A percentile compares a stretch with the other conserved stretches of the same genome.
Evolutionary conservation across 208 protist genomes (phyloP).

Genomic region (Trypanosoma cruzi): DNA sequence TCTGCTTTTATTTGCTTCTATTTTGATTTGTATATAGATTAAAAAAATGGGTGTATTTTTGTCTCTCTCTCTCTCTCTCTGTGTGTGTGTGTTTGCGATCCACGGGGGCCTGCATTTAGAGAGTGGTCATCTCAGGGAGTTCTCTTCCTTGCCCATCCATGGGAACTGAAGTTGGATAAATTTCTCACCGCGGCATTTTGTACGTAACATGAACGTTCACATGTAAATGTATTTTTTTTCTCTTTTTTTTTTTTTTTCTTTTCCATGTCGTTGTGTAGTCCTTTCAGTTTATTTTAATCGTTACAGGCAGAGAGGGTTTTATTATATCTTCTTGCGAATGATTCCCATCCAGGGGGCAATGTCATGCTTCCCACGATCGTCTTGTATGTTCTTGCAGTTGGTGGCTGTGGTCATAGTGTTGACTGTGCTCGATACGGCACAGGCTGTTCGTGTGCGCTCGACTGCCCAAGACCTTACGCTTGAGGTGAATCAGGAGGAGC

Average conservation of each 20-base stretch:
- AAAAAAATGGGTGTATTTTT: too few species aligned
- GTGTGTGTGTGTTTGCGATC: too few species aligned
- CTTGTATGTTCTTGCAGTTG: not conserved
- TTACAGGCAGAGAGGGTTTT: not conserved
- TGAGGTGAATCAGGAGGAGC: slow-evolving; percentile 67
- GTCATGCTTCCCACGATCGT: not conserved
- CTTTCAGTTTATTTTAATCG: slow-evolving; percentile 2
- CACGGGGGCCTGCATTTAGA: too few species aligned
- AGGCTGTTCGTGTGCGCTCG: slow-evolving; percentile 51
- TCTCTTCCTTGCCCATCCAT: too few species aligned
- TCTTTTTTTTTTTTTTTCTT: slow-evolving; percentile 19
- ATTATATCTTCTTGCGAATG: too few species aligned
- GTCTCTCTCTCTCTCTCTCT: too few species aligned
- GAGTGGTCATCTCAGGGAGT: too few species aligned
- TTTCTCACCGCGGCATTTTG: too few species aligned
- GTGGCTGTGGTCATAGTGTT: not conserved
- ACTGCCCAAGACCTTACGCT: slow-evolving; percentile 54
- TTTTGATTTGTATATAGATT: too few species aligned
- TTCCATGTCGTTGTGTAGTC: not conserved
- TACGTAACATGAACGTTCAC: too few species aligned
- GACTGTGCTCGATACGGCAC: not conserved
- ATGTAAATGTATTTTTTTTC: too few species aligned
- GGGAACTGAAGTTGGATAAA: too few species aligned
- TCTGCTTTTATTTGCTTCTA: not conserved
- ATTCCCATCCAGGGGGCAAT: not conserved